Evolutionary conservation across 345 rosid species (phyloP).

Genomic region (Eucalyptus erythrocorys): DNA sequence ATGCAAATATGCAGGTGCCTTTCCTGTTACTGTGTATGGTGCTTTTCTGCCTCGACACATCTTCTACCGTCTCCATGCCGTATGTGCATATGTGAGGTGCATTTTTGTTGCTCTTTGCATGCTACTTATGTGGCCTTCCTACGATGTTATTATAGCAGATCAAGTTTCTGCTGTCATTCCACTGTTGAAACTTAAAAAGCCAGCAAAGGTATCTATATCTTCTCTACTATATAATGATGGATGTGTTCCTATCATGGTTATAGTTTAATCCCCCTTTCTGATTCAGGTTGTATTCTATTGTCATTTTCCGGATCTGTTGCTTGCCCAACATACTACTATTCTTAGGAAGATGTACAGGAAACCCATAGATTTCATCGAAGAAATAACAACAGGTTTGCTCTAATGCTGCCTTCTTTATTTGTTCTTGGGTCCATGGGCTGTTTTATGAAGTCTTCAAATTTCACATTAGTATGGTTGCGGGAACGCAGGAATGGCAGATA

Average conservation of each 20-base stretch:
- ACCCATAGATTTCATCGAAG: constrained; percentile 79
- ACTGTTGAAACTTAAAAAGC: constrained; percentile 51
- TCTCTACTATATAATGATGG: background rate
- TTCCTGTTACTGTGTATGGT: constrained; percentile 72
- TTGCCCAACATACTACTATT: constrained; percentile 74
- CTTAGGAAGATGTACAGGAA: constrained; percentile 71
- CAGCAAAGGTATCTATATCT: constrained; percentile 43
- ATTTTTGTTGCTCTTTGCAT: constrained; percentile 70
- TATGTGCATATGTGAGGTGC: constrained; percentile 82
- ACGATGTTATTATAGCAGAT: constrained; percentile 66
- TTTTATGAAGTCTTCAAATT: background rate
- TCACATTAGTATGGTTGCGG: background rate
- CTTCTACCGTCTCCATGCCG: constrained; percentile 74
- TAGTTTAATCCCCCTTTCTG: background rate
- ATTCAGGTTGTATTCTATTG: constrained; percentile 82
- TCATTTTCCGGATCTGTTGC: constrained; percentile 82
- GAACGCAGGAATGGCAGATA: constrained; percentile 74
- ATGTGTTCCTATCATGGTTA: background rate
- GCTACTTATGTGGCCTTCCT: constrained; percentile 63
- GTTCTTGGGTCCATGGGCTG: background rate
- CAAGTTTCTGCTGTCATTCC: constrained; percentile 88
- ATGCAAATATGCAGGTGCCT: constrained; percentile 35
- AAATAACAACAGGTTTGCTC: constrained; percentile 63
- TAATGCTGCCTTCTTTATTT: background rate
- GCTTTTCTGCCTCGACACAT: constrained; percentile 75